Percentiles rank a stretch among this genome's conserved stretches.
phyloP scores from a whole-genome alignment of 148 eudicot species.

The Rhododendron ferrugineum region DNA sequence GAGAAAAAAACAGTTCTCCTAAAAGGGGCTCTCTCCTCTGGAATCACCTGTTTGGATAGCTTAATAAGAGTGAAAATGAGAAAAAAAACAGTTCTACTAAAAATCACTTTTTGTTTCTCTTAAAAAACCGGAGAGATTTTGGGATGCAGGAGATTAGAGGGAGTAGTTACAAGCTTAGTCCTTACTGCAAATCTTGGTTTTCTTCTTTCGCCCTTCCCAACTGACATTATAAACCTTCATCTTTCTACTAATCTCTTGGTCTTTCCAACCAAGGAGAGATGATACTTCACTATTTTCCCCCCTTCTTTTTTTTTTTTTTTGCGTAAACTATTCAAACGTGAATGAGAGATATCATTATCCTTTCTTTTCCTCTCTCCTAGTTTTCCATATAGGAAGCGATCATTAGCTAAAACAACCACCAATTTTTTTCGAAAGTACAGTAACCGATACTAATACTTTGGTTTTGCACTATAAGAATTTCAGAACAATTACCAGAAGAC shows the following conservation, averaged over 20 bases:
- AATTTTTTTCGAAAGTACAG: not conserved
- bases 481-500: constrained; percentile 25
- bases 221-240: not conserved
- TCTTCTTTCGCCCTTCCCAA: not conserved
- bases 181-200: not conserved
- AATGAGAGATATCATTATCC: not conserved
- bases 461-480: not conserved
- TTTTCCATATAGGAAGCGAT: not conserved
- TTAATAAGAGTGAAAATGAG: not conserved
- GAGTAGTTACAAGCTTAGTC: not conserved
- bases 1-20: not conserved
- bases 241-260: not conserved
- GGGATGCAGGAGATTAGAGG: not conserved
- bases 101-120: not conserved
- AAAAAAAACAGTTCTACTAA: not conserved
- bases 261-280: not conserved
- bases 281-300: not conserved
- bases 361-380: not conserved
- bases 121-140: not conserved
- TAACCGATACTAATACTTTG: not conserved
- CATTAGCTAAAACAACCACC: not conserved
- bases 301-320: not conserved
- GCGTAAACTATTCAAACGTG: not conserved
- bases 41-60: not conserved
- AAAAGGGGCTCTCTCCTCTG: not conserved